Evolutionary conservation across 2,329 filamentous ascomycete species (phyloP).

Genomic region (Talaromyces funiculosus): DNA sequence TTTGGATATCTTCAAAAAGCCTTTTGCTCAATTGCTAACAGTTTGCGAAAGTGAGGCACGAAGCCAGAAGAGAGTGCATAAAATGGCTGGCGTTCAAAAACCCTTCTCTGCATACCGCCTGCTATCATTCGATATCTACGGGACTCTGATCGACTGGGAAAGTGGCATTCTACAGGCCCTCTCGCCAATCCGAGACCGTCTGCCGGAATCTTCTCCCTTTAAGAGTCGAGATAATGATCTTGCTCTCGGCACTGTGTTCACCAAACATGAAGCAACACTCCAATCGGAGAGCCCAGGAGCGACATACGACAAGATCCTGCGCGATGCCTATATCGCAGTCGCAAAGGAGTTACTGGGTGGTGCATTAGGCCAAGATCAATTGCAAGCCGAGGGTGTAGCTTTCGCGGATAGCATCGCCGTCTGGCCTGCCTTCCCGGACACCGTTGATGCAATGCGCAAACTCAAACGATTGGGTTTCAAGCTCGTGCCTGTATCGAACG

Average conservation of each 20-base stretch:
- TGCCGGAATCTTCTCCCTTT: conserved; percentile 35
- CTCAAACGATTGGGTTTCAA: conserved; percentile 46
- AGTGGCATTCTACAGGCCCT: conserved; percentile 56
- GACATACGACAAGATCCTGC: conserved; percentile 57
- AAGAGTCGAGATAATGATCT: conserved; percentile 27
- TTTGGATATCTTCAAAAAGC: neutral
- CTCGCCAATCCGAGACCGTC: conserved; percentile 35
- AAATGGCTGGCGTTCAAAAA: neutral
- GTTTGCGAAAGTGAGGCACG: neutral
- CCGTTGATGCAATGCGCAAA: conserved; percentile 47
- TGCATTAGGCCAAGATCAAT: neutral
- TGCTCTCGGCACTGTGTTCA: conserved; percentile 42
- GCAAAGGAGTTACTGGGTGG: conserved; percentile 22
- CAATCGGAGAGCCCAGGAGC: conserved; percentile 52
- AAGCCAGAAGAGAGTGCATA: neutral
- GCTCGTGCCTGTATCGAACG: conserved; percentile 54
- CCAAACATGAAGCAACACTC: conserved; percentile 45
- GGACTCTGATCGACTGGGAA: conserved; percentile 76
- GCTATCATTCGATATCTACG: conserved; percentile 73
- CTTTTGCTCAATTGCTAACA: neutral
- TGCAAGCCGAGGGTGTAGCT: conserved; percentile 31
- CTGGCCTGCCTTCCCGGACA: conserved; percentile 56
- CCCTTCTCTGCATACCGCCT: conserved; percentile 39
- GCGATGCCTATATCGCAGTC: conserved; percentile 37
- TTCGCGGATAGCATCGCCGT: conserved; percentile 47